A percentile compares a stretch with the other conserved stretches of the same genome.
Conservation (phyloP, 768 basidiomycete genomes). For the Rhodotorula diobovata region DNA sequence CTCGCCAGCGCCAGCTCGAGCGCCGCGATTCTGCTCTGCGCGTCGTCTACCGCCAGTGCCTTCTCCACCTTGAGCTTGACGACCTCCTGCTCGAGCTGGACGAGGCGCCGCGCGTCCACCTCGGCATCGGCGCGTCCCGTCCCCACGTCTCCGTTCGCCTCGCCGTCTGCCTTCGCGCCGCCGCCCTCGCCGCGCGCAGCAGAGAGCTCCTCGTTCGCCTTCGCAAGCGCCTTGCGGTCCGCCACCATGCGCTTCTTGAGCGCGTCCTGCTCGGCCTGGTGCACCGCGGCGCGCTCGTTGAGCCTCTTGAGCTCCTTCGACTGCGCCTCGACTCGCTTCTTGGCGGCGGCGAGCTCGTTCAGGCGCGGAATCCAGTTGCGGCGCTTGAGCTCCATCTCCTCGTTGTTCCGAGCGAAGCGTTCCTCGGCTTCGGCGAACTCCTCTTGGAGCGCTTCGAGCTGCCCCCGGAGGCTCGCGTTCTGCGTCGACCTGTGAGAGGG, state of each 20-base stretch:
- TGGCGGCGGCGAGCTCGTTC: too few relatives aligned
- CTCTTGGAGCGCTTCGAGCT: neutral
- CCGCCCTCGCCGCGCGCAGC: too few relatives aligned
- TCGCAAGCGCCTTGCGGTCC: neutral
- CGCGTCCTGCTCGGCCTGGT: neutral
- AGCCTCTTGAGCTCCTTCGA: neutral
- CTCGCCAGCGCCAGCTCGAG: neutral
- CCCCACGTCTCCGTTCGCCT: too few relatives aligned
- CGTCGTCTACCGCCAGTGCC: neutral
- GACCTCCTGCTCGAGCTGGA: neutral
- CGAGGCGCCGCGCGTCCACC: neutral
- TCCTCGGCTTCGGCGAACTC: neutral
- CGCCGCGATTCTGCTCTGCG: neutral
- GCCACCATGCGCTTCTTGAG: neutral
- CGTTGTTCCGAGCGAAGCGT: too few relatives aligned
- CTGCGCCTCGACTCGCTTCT: neutral
- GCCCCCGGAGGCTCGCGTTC: too few relatives aligned
- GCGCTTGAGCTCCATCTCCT: neutral
- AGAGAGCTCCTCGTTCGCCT: neutral
- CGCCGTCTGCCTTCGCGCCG: too few relatives aligned
- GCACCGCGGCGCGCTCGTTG: neutral
- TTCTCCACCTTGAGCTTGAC: neutral
- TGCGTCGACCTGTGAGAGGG: too few relatives aligned
- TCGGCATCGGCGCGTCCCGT: neutral
- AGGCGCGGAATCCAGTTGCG: too few relatives aligned